These are phyloP conservation scores for Coemansia sp. DNA, from an alignment of 192 early-diverging fungal species.

Conservation along the genomic window DNA sequence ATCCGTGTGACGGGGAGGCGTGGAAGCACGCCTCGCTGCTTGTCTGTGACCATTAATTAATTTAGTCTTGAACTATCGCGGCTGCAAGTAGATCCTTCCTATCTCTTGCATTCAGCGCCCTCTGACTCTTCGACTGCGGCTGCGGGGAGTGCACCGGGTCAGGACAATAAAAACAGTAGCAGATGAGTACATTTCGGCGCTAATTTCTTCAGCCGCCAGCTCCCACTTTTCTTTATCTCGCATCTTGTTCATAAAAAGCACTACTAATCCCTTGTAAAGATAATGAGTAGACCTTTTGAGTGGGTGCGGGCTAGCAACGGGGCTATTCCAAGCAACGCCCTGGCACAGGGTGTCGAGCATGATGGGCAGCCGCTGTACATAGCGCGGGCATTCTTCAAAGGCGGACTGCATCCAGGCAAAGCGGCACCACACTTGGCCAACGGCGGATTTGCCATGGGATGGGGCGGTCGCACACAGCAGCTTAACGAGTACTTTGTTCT, in stretches of 20 bases:
- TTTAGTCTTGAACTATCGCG: too few species aligned
- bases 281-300: constrained; percentile 3
- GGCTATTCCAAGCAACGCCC: constrained; percentile 23
- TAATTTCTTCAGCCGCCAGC: too few species aligned
- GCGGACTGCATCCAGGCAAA: constrained; percentile 49
- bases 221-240: not conserved
- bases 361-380: constrained; percentile 54
- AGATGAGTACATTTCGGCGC: too few species aligned
- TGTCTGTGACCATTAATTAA: too few species aligned
- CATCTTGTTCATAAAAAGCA: not conserved
- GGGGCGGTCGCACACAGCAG: constrained; percentile 46
- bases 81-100: too few species aligned
- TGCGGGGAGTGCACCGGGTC: too few species aligned
- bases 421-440: constrained; percentile 38
- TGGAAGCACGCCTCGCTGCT: too few species aligned
- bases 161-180: too few species aligned
- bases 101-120: too few species aligned
- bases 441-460: constrained; percentile 49
- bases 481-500: constrained; percentile 55
- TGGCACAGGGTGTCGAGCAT: constrained; percentile 52
- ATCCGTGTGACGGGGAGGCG: too few species aligned
- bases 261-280: not conserved
- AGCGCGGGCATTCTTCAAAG: constrained; percentile 52
- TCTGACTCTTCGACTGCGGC: too few species aligned
- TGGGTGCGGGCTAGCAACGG: constrained; percentile 27